phyloP scores from a whole-genome alignment of 2,329 filamentous ascomycete species.

The Xylariaceae sp. region DNA sequence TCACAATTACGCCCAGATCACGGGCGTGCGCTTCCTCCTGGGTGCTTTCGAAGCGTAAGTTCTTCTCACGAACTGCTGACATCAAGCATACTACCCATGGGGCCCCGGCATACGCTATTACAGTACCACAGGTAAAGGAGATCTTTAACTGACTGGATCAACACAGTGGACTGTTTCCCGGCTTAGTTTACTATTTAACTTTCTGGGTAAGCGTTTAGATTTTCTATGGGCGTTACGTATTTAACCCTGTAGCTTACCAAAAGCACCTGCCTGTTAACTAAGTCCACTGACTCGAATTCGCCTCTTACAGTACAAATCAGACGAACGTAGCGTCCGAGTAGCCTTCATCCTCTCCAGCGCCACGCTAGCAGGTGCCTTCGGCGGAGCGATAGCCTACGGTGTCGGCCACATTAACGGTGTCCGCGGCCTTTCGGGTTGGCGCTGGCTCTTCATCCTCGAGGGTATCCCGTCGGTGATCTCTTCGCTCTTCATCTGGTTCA shows the following conservation, averaged over 20 bases:
- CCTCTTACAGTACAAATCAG: constrained; percentile 51
- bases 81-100: too few relatives aligned
- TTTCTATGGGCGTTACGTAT: not conserved
- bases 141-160: constrained; percentile 3
- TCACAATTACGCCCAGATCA: constrained; percentile 56
- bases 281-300: not conserved
- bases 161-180: constrained; percentile 57
- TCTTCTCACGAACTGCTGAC: too few relatives aligned
- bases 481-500: constrained; percentile 52
- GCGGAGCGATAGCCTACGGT: constrained; percentile 69
- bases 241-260: not conserved
- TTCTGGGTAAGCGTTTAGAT: constrained; percentile 45
- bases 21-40: constrained; percentile 61
- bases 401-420: constrained; percentile 67
- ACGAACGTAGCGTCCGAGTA: constrained; percentile 66
- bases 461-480: constrained; percentile 44
- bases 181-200: constrained; percentile 62
- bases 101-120: too few relatives aligned
- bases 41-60: constrained; percentile 58
- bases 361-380: constrained; percentile 67
- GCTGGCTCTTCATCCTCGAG: constrained; percentile 57
- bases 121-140: too few relatives aligned
- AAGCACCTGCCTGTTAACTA: not conserved
- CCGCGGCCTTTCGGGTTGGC: constrained; percentile 60
- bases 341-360: constrained; percentile 65